These are phyloP conservation scores for Claviceps maximensis DNA, from an alignment of 2,329 filamentous ascomycete genomes.

Conservation along the genomic window DNA sequence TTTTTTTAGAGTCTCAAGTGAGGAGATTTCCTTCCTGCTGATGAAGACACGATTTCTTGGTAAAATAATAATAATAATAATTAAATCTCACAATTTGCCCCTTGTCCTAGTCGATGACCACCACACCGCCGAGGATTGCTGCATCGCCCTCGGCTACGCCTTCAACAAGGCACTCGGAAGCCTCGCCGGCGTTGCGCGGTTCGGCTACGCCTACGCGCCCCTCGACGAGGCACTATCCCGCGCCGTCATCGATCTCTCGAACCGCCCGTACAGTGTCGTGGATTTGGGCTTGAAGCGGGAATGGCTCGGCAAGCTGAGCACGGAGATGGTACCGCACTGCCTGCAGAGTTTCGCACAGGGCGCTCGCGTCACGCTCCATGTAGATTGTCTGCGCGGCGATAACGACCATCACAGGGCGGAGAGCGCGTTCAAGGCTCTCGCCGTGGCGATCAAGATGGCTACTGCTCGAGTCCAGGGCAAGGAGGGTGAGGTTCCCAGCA, in stretches of 20 bases:
- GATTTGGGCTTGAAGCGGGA: conserved; percentile 78
- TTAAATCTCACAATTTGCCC: background rate
- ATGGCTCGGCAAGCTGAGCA: conserved; percentile 85
- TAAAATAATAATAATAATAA: too few relatives aligned
- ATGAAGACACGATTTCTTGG: too few relatives aligned
- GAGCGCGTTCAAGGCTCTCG: conserved; percentile 93
- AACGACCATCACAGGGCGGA: conserved; percentile 97
- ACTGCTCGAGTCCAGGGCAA: conserved; percentile 62
- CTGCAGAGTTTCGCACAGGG: conserved; percentile 87
- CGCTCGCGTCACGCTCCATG: conserved; percentile 83
- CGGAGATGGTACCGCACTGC: conserved; percentile 96
- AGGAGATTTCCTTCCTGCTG: too few relatives aligned
- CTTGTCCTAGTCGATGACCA: conserved; percentile 73
- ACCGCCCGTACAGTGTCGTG: conserved; percentile 74
- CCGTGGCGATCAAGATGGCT: conserved; percentile 70
- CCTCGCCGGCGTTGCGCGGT: conserved; percentile 72
- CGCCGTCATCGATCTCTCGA: conserved; percentile 88
- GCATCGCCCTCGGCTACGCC: conserved; percentile 75
- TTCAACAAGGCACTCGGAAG: conserved; percentile 71
- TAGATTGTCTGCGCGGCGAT: conserved; percentile 77
- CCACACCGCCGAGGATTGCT: conserved; percentile 93
- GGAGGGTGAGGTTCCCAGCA: conserved; percentile 89
- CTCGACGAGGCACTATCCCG: conserved; percentile 91
- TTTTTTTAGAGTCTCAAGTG: too few relatives aligned
- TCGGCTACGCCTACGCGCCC: conserved; percentile 83